Conservation (phyloP, 371 early-diverging fungal species). For the Nematocida sp. region DNA sequence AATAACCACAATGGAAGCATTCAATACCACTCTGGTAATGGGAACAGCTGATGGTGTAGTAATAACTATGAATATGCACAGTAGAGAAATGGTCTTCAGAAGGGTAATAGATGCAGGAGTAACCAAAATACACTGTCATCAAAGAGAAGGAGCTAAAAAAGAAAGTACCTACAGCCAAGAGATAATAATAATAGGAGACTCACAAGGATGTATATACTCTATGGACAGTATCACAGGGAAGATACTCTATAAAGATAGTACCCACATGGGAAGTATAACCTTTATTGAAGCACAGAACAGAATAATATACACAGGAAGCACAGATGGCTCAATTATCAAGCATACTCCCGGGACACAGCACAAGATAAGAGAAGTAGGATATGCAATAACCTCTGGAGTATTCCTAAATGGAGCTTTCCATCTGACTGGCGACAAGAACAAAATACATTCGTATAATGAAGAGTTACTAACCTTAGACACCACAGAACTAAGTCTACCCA, state of each 20-base stretch:
- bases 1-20: not conserved
- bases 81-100: not conserved
- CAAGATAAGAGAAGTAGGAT: not conserved
- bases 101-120: conserved; percentile 6
- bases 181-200: conserved; percentile 15
- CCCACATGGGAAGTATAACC: not conserved
- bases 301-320: not conserved
- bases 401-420: not conserved
- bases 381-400: not conserved
- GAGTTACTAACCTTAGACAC: not conserved
- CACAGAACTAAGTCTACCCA: not conserved
- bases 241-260: conserved; percentile 7
- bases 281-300: not conserved
- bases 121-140: not conserved
- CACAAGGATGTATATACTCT: not conserved
- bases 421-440: not conserved
- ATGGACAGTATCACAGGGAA: not conserved
- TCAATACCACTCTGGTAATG: not conserved
- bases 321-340: conserved; percentile 10
- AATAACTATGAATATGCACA: conserved; percentile 1
- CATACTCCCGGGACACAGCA: conserved; percentile 7
- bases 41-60: conserved; percentile 37
- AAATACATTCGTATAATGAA: not conserved
- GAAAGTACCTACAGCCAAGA: not conserved
- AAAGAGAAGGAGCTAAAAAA: not conserved